A percentile compares a stretch with the other conserved stretches of the same genome.
Conservation (phyloP, 75 land plant species). For the Picea glauca region DNA sequence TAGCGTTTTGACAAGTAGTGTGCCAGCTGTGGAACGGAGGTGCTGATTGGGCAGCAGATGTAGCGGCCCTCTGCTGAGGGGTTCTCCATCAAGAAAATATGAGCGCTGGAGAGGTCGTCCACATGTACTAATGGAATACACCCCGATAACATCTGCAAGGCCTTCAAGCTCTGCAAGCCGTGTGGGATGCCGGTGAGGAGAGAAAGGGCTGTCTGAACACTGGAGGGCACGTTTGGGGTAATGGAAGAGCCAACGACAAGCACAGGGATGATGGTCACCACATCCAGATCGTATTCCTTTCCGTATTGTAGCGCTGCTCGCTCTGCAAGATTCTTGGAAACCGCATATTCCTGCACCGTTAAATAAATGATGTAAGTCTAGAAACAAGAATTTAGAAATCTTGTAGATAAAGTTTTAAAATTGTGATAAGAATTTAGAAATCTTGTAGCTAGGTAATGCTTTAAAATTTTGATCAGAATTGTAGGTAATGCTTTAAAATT, state of each 20-base stretch:
- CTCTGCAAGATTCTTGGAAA: constrained; percentile 49
- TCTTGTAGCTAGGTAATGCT: no score
- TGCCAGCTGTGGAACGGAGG: constrained; percentile 51
- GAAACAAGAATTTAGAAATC: no score
- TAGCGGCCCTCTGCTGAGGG: constrained; percentile 68
- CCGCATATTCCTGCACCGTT: constrained; percentile 28
- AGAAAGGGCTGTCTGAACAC: constrained; percentile 49
- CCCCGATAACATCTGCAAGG: constrained; percentile 43
- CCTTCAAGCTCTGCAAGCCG: constrained; percentile 5
- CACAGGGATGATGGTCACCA: constrained; percentile 43
- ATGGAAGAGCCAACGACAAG: constrained; percentile 47
- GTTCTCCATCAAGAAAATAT: constrained; percentile 51
- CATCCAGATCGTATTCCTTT: constrained; percentile 34
- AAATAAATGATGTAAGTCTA: no score
- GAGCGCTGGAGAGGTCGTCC: constrained; percentile 70
- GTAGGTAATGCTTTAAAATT: no score
- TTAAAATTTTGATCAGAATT: no score
- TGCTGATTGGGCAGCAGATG: constrained; percentile 52
- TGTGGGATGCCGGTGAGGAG: constrained; percentile 53
- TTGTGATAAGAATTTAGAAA: no score
- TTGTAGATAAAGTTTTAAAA: no score
- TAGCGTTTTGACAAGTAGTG: constrained; percentile 47
- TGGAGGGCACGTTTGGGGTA: constrained; percentile 48
- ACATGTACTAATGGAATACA: constrained; percentile 56
- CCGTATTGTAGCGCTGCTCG: constrained; percentile 45